Base-by-base conservation (phyloP, 345 rosid genomes). In the Streptanthus diversifolius region DNA sequence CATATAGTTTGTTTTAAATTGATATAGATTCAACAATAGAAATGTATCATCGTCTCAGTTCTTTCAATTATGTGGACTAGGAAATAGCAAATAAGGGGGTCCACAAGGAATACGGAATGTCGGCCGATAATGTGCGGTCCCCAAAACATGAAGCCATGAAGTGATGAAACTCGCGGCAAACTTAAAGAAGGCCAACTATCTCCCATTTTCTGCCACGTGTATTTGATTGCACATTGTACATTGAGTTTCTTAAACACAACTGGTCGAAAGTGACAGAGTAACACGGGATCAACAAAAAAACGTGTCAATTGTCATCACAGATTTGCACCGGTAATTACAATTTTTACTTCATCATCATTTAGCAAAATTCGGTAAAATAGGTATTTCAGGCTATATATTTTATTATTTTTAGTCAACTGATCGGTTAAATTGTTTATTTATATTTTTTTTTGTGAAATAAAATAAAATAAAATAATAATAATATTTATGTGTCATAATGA, bases 401-500 rank as follows among this genome's bases (percentile, higher is more conserved):
- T 56, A 18, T 57, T 33, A 3, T n/a, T 30, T 56, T 56, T 5
- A 56, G 39, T 33, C 62, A 35, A 57, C 15, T 2, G 10, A 43
- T 57, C 62, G 62, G 63, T 57, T 11, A 57, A 22, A 57, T 57
- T 17, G 33, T 57, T 57, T 57, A 57, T 33, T 17, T 18, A 33
- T 35, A 10, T 19, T 5, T 52, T 30, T 32, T 13, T 33, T 33
- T 57, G 43, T 8, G 19, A 57, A 56, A 57, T 5, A 5, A 13
- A 57, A 33, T 33, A 33, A 17, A 18, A 10, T 18, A 32, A 10
- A n/a, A n/a, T n/a, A n/a, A n/a, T n/a, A n/a, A n/a, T n/a, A n/a
- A n/a, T n/a, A n/a, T n/a, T n/a, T n/a, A n/a, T n/a, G n/a, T n/a
- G n/a, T n/a, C n/a, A n/a, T n/a, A n/a, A n/a, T n/a, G n/a, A n/a